Base-by-base conservation (phyloP, 768 basidiomycete species). In the Rhodotorula diobovata region DNA sequence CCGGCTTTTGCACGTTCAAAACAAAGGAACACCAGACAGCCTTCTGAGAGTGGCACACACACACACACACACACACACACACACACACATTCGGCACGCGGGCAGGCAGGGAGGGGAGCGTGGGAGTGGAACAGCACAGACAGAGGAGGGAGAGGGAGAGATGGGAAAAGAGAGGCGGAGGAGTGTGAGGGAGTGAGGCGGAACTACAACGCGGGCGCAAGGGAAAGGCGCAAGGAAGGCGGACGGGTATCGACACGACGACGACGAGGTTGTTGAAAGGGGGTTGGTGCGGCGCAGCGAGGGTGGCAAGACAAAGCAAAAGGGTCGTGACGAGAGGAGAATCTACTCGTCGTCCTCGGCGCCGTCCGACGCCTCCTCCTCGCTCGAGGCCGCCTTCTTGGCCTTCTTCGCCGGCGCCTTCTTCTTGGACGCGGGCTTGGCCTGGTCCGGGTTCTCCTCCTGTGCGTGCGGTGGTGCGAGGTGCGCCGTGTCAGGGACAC, bases 331-430 rank as follows among this genome's bases (percentile, higher is more conserved):
- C 7, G 46, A 11, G 23, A 34, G 23, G 20, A 2, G 48, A 28
- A 21, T 50, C 23, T 50, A 50, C 48, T 50, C 48, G 48, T 50
- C 48, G 23, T 50, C 48, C 23, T 50, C 23, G 23, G 23, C 48
- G 48, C 30, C 51, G 51, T n/a, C 51, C 25, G 11, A 10, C 12
- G 23, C 46, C 35, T 66, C 46, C 32, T 66, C 64, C 21, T 56
- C 55, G 18, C 30, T 39, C 43, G 55, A 37, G 28, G 4, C 57
- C 21, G 32, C 34, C 55, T 63, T 66, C 65, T 66, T 62, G 45
- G 67, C 30, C 37, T 59, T 58, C 56, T 57, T 66, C 25, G 64
- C n/a, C 34, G 62, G 37, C 16, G 62, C 39, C 58, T 64, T 70
- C 55, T 70, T 70, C 35, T 46, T 50, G 8, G 55, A 30, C 30